Conservation (phyloP, 108 stramenopile species). For the Fragilariopsis cylindrus region DNA sequence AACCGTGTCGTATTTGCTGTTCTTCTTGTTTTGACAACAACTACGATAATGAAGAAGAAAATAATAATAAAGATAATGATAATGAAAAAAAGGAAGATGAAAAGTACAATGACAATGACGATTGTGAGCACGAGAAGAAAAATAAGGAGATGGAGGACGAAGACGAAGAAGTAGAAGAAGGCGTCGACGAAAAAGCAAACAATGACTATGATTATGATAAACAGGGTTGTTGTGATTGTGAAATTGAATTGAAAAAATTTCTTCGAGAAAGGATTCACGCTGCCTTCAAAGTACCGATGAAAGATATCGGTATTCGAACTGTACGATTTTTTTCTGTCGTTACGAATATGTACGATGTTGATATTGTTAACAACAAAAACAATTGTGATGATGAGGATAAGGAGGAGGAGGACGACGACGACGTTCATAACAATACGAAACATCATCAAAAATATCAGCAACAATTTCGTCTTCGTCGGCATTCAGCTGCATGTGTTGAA, state of each 20-base stretch:
- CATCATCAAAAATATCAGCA: background rate
- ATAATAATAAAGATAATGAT: background rate
- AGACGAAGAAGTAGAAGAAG: background rate
- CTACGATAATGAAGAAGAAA: no score
- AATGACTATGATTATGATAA: background rate
- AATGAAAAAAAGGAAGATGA: background rate
- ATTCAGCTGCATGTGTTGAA: slow-evolving; percentile 6
- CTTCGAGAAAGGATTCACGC: slow-evolving; percentile 4
- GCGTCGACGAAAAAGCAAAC: background rate
- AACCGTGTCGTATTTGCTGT: background rate
- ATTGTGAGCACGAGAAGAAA: background rate
- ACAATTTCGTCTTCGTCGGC: background rate
- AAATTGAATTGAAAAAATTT: background rate
- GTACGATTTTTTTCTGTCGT: slow-evolving; percentile 3
- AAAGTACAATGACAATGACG: background rate
- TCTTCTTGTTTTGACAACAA: no score
- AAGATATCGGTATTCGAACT: slow-evolving; percentile 1
- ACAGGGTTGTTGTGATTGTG: background rate
- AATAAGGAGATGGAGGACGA: background rate
- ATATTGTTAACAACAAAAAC: no score
- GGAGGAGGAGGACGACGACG: background rate
- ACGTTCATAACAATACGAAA: background rate
- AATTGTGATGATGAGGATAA: background rate
- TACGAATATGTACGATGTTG: background rate
- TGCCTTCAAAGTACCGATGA: slow-evolving; percentile 3